Evolutionary conservation across 441 rosid species (phyloP), one percentile per base, ranked within the genome.

Genomic region (Breynia disticha): DNA sequence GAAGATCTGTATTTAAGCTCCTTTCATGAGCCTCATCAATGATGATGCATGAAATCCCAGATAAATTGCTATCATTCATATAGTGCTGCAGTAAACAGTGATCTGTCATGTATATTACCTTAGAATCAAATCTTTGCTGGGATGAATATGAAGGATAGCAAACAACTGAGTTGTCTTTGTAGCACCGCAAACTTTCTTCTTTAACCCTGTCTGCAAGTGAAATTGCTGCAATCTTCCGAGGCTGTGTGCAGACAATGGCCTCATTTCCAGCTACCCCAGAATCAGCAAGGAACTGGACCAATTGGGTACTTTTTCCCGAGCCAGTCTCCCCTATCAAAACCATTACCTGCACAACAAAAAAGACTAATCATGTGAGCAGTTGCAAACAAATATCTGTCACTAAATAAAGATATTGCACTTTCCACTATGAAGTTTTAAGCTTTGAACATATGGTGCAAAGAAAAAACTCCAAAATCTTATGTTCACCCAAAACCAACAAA

Each of bases 21-120:
- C 96, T 83, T 72, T 91, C 98, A 72, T 91, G 96, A 61, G 98
- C 98, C 77, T 87, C 98, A 39, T 91, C 98, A 49, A 91, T 49
- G 58, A 91, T 72, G 67, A 91, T 76, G 55, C 87, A 87, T 5
- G 96, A 91, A 73, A 91, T 67, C 55, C 84, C 83, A 60, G 86
- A 71, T 72, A 91, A 81, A 61, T 61, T 67, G 69, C 70, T 68
- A 64, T 87, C 95, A 47, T 67, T 72, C 75, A 87, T 75, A 65
- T 79, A 84, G 57, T 76, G 84, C 63, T 81, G 98, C 75, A 88
- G 68, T 52, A 91, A 75, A 62, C 87, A 82, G 66, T 87, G 80
- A 70, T 91, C 98, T 0, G 98, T 91, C 89, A 81, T 84, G 64
- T 68, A 91, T 52, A 77, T 69, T 51, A 82, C 71, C 72, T 79